Percentiles rank a stretch among this genome's conserved stretches.
Evolutionary conservation across 2,329 filamentous ascomycete genomes (phyloP).

Genomic region (Coniochaeta sp.): DNA sequence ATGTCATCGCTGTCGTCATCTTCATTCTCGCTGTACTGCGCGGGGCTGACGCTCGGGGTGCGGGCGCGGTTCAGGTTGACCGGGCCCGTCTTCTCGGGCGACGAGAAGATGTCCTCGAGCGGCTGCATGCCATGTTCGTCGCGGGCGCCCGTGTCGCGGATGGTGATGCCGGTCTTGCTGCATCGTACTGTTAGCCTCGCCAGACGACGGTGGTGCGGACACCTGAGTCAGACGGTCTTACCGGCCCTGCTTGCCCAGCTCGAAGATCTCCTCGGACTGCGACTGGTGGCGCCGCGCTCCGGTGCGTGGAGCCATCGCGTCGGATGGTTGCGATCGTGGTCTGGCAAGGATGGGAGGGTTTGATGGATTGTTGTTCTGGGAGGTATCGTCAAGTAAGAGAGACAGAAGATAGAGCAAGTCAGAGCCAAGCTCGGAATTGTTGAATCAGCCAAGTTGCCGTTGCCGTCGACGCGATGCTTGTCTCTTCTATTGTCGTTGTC

Average conservation of each 20-base stretch:
- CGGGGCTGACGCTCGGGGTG: conserved; percentile 22
- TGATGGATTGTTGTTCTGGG: neutral
- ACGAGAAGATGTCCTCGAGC: conserved; percentile 82
- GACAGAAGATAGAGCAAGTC: neutral
- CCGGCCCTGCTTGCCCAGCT: conserved; percentile 44
- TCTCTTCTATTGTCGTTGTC: neutral
- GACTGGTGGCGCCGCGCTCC: conserved; percentile 27
- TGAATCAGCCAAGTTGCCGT: neutral
- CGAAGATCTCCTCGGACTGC: conserved; percentile 39
- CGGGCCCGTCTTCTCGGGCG: conserved; percentile 52
- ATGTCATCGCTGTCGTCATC: conserved; percentile 26
- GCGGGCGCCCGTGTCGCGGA: conserved; percentile 71
- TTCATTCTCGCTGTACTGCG: conserved; percentile 23
- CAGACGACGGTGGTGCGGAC: neutral
- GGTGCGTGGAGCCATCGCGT: neutral
- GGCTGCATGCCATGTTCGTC: conserved; percentile 92
- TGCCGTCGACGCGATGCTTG: neutral
- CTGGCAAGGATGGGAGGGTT: neutral
- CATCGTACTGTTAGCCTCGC: conserved; percentile 14
- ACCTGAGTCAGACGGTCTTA: conserved; percentile 14
- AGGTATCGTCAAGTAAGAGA: neutral
- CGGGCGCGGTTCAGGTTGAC: conserved; percentile 17
- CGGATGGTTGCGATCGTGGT: neutral
- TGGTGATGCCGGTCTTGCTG: conserved; percentile 83
- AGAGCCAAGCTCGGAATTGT: neutral